Evolutionary conservation across 2,329 filamentous ascomycete species (phyloP).

Genomic region (Tricladium varicosporioides): DNA sequence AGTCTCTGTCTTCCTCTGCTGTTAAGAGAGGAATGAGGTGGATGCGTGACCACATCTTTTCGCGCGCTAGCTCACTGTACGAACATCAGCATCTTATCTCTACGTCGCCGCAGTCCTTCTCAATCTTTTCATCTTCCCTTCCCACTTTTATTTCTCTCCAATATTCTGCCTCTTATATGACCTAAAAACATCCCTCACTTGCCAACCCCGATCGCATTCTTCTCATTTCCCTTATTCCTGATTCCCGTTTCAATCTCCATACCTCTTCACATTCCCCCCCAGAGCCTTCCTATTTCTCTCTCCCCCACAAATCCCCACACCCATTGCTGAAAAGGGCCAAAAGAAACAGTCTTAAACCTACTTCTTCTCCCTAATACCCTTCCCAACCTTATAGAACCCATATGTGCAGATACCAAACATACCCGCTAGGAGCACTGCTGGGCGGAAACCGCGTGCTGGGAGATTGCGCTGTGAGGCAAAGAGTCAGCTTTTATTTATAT

Average conservation of each 20-base stretch:
- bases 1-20: slow-evolving; percentile 94
- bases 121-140: neutral
- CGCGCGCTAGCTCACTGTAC: slow-evolving; percentile 81
- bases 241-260: too few relatives aligned
- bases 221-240: too few relatives aligned
- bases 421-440: slow-evolving; percentile 72
- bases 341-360: too few relatives aligned
- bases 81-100: too few relatives aligned
- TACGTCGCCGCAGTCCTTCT: too few relatives aligned
- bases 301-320: too few relatives aligned
- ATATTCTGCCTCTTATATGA: neutral
- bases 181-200: too few relatives aligned
- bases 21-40: slow-evolving; percentile 91
- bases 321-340: too few relatives aligned
- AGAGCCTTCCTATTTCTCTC: too few relatives aligned
- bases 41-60: slow-evolving; percentile 98
- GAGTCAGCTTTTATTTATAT: neutral
- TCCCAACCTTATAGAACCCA: slow-evolving; percentile 83
- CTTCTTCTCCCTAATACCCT: slow-evolving; percentile 89
- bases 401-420: slow-evolving; percentile 79
- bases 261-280: too few relatives aligned
- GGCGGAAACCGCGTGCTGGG: slow-evolving; percentile 85
- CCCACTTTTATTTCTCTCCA: slow-evolving; percentile 1
- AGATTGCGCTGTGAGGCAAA: slow-evolving; percentile 70
- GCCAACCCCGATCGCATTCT: too few relatives aligned